These are phyloP conservation scores for Zygoascus bituminiphila DNA, from an alignment of 805 yeast species.

Conservation along the genomic window DNA sequence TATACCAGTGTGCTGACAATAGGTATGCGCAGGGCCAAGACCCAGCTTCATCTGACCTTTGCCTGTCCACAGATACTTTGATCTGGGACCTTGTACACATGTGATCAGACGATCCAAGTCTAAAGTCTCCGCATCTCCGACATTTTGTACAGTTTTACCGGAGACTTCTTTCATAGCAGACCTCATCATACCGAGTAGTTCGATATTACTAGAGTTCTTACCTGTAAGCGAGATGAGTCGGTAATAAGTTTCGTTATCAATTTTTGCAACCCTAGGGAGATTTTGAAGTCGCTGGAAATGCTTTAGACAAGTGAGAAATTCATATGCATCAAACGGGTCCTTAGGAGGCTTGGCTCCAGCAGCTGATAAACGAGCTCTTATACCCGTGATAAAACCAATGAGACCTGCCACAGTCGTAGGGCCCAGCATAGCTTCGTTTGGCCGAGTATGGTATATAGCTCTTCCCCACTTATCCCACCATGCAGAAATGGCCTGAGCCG, in stretches of 20 bases:
- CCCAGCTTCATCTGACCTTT: slow-evolving; percentile 37
- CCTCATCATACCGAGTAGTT: slow-evolving; percentile 45
- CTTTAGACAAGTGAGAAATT: slow-evolving; percentile 56
- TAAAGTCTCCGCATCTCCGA: slow-evolving; percentile 29
- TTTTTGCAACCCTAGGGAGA: slow-evolving; percentile 41
- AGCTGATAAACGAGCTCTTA: slow-evolving; percentile 55
- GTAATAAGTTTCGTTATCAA: slow-evolving; percentile 50
- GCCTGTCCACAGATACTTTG: slow-evolving; percentile 39
- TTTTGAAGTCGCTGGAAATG: slow-evolving; percentile 70
- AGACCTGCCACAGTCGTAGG: slow-evolving; percentile 70
- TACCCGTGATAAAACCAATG: slow-evolving; percentile 65
- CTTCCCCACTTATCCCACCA: slow-evolving; percentile 82
- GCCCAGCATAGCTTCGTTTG: slow-evolving; percentile 49
- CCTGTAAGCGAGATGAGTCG: slow-evolving; percentile 41
- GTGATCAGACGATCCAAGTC: slow-evolving; percentile 29
- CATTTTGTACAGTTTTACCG: slow-evolving; percentile 28
- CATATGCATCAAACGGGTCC: slow-evolving; percentile 75
- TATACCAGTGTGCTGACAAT: slow-evolving; percentile 13
- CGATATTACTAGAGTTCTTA: slow-evolving; percentile 33
- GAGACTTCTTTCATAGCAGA: slow-evolving; percentile 63
- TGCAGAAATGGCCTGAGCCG: slow-evolving; percentile 56
- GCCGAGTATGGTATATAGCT: slow-evolving; percentile 25
- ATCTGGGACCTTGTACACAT: slow-evolving; percentile 27
- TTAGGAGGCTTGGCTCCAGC: slow-evolving; percentile 54
- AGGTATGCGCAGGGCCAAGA: slow-evolving; percentile 14